phyloP scores from a whole-genome alignment of 2,329 filamentous ascomycete genomes.

The Sarocladiaceae sp. region DNA sequence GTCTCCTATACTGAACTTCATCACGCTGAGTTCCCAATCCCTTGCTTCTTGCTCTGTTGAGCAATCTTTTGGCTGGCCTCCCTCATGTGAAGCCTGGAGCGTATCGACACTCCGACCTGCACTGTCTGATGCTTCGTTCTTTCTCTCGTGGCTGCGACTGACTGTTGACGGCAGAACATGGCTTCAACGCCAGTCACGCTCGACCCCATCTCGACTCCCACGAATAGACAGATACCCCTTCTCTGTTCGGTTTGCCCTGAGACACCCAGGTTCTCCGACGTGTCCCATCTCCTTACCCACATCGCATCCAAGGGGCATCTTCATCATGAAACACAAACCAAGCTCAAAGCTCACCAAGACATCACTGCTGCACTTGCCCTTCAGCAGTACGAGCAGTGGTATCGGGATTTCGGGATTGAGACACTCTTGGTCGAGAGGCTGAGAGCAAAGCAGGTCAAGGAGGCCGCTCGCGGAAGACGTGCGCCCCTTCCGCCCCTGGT shows the following conservation, averaged over 20 bases:
- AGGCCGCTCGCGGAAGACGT: conserved; percentile 49
- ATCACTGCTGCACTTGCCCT: conserved; percentile 58
- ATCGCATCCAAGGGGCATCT: conserved; percentile 91
- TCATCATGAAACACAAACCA: conserved; percentile 75
- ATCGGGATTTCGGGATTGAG: conserved; percentile 65
- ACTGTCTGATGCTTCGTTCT: not conserved
- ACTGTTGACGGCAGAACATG: conserved; percentile 31
- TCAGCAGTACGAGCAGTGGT: conserved; percentile 74
- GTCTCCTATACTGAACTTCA: too few relatives aligned
- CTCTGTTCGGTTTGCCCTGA: conserved; percentile 81
- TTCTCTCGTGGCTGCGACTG: conserved; percentile 14
- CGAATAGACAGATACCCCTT: conserved; percentile 54
- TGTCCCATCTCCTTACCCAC: conserved; percentile 89
- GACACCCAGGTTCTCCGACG: conserved; percentile 77
- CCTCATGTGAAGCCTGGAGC: not conserved
- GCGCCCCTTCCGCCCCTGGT: conserved; percentile 15
- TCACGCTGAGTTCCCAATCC: too few relatives aligned
- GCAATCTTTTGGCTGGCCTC: not conserved
- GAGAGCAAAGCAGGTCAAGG: conserved; percentile 69
- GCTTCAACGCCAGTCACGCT: conserved; percentile 22
- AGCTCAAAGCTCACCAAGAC: conserved; percentile 67
- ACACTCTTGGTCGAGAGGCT: conserved; percentile 73
- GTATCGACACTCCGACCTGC: not conserved
- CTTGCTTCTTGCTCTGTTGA: not conserved
- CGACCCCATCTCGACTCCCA: conserved; percentile 17